Evolutionary conservation across 2,329 filamentous ascomycete genomes (phyloP).

Genomic region (Penicillium sp.): DNA sequence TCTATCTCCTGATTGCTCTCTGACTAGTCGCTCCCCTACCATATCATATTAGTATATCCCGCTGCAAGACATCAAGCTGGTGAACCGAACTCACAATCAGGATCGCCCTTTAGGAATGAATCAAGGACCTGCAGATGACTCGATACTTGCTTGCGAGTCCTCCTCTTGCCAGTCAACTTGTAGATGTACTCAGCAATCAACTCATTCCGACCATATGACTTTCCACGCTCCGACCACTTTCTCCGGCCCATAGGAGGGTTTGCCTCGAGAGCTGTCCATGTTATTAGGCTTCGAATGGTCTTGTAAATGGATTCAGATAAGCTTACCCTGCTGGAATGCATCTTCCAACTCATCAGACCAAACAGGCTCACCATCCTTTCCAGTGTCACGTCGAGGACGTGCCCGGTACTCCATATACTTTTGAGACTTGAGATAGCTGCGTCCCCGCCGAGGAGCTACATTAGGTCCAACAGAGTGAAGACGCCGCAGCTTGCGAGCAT

Average conservation of each 20-base stretch:
- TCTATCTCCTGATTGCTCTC: constrained; percentile 39
- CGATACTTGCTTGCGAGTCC: constrained; percentile 64
- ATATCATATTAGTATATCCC: constrained; percentile 1
- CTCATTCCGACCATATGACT: constrained; percentile 64
- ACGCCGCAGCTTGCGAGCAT: constrained; percentile 40
- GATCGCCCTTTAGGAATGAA: constrained; percentile 57
- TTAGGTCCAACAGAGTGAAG: constrained; percentile 39
- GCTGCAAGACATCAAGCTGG: background rate
- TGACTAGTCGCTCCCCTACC: constrained; percentile 44
- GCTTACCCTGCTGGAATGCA: constrained; percentile 53
- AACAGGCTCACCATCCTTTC: constrained; percentile 48
- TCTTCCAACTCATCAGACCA: constrained; percentile 54
- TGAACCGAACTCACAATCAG: constrained; percentile 52
- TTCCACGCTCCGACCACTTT: constrained; percentile 57
- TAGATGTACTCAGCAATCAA: constrained; percentile 63
- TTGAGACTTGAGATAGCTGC: constrained; percentile 46
- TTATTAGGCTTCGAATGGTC: constrained; percentile 16
- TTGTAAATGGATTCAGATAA: background rate
- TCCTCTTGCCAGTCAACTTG: constrained; percentile 56
- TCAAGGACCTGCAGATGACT: constrained; percentile 68
- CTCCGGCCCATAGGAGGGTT: constrained; percentile 62
- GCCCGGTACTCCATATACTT: constrained; percentile 51
- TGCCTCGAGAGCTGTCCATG: constrained; percentile 52
- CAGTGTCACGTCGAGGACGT: constrained; percentile 48
- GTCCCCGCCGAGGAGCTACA: constrained; percentile 30